Percentiles rank a stretch among this genome's conserved stretches.
These are phyloP conservation scores for Rhododendron mucronatum DNA, from an alignment of 148 eudicot species.

Conservation along the genomic window DNA sequence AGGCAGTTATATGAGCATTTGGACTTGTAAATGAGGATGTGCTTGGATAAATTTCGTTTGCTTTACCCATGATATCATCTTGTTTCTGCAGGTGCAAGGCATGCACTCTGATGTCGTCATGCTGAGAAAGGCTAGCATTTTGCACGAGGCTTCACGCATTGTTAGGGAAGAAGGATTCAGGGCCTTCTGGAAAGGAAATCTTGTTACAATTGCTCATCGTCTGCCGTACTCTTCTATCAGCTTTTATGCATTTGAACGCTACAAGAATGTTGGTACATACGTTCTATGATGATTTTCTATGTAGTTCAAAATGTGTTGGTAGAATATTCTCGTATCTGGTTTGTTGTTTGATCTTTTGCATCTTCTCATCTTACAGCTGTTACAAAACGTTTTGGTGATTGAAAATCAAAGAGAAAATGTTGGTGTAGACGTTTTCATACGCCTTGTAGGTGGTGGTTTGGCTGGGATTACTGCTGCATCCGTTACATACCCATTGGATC, in stretches of 20 bases:
- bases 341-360: constrained; percentile 9
- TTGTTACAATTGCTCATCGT: constrained; percentile 91
- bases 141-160: constrained; percentile 76
- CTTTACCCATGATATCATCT: constrained; percentile 1
- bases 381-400: constrained; percentile 50
- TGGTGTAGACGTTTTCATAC: constrained; percentile 51
- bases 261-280: constrained; percentile 70
- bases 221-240: constrained; percentile 91
- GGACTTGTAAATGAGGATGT: neutral
- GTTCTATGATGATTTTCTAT: constrained; percentile 18
- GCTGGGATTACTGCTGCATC: constrained; percentile 88
- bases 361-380: constrained; percentile 36
- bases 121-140: constrained; percentile 70
- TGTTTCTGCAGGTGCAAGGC: constrained; percentile 68
- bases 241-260: constrained; percentile 83
- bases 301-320: neutral
- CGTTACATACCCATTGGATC: constrained; percentile 62
- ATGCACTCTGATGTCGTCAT: constrained; percentile 71
- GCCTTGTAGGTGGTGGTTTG: constrained; percentile 76
- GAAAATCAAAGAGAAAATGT: constrained; percentile 42
- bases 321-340: neutral
- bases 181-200: constrained; percentile 97
- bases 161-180: constrained; percentile 77
- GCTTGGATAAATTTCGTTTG: neutral
- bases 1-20: neutral